A percentile compares a stretch with the other conserved stretches of the same genome.
phyloP scores from a whole-genome alignment of 2,329 filamentous ascomycete species.

The Phaeoacremonium minimum region DNA sequence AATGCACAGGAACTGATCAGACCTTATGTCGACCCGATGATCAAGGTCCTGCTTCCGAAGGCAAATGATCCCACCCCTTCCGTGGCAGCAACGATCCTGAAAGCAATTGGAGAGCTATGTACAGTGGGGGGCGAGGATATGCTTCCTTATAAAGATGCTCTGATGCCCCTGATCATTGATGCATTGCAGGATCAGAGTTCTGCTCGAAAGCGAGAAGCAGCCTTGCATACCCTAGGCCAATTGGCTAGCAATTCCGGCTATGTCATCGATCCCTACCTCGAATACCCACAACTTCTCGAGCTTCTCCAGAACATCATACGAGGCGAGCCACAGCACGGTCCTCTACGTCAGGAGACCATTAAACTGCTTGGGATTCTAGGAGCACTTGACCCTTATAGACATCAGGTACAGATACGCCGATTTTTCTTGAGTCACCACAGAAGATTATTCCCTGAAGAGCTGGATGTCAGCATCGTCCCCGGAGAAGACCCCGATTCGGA shows the following conservation, averaged over 20 bases:
- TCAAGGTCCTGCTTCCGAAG: slow-evolving; percentile 89
- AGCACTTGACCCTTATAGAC: slow-evolving; percentile 91
- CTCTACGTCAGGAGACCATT: slow-evolving; percentile 88
- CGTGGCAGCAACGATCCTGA: slow-evolving; percentile 91
- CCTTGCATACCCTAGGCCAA: slow-evolving; percentile 84
- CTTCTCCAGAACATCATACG: slow-evolving; percentile 93
- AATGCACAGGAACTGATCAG: slow-evolving; percentile 92
- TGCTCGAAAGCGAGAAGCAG: slow-evolving; percentile 83
- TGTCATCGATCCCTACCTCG: slow-evolving; percentile 91
- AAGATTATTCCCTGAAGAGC: slow-evolving; percentile 8
- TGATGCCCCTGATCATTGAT: slow-evolving; percentile 94
- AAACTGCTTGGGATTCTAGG: slow-evolving; percentile 94
- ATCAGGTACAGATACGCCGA: slow-evolving; percentile 53
- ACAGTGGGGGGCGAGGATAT: slow-evolving; percentile 93
- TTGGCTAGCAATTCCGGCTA: slow-evolving; percentile 95
- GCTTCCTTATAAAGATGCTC: slow-evolving; percentile 80
- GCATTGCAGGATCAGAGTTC: slow-evolving; percentile 93
- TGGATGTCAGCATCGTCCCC: slow-evolving; percentile 8
- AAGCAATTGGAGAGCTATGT: slow-evolving; percentile 89
- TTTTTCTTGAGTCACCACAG: slow-evolving; percentile 6
- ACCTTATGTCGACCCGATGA: slow-evolving; percentile 95
- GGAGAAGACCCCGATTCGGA: slow-evolving; percentile 10
- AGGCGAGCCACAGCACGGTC: slow-evolving; percentile 77
- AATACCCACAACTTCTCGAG: slow-evolving; percentile 90
- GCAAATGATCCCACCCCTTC: slow-evolving; percentile 79